Evolutionary conservation across 176 grass and related monocot species (phyloP), one percentile per base, ranked within the genome.

Genomic region (Chloris gayana): DNA sequence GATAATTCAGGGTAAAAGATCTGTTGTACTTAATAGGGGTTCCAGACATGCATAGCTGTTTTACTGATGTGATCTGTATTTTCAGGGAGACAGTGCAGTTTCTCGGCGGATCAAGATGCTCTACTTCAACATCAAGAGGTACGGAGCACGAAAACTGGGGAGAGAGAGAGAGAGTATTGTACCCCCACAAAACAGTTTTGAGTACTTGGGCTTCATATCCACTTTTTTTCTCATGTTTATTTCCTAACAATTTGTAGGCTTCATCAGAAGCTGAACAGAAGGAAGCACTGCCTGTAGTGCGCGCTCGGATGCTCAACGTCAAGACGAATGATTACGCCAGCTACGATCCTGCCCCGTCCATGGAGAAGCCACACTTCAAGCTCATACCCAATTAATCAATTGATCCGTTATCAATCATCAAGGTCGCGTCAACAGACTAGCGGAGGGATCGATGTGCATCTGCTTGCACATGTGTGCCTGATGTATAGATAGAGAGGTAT

Each of bases 311-410:
- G 79, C 85, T 87, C 26, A 66, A 66, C 9, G 73, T 87, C 22
- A 87, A 77, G 15, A 83, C 67, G 27, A 83, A 77, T 30, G 85
- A 87, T 62, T 87, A 87, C 27, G 37, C 73, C 44, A 78, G 73
- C 26, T 87, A 87, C 31, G 79, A 87, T 37, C 85, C 73, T 30
- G 56, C 85, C 34, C 85, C 85, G 29, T 58, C 85, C 73, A 82
- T 83, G 79, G 80, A 87, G 5, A 87, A 83, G 80, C 85, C 85
- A 2, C 85, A 77, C 66, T 87, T 29, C 80, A 87, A 87, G 73
- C 66, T 78, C 73, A 87, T 87, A 83, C 85, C 85, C 35, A 87
- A 87, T 67, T 87, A 69, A 82, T 22, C 50, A 35, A 45, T 74
- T 58, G 7, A 25, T 25, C 9, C n/a, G n/a, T 58, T 18, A n/a